Conservation (phyloP, 2,329 filamentous ascomycete species). For the Paramyrothecium sp. region DNA sequence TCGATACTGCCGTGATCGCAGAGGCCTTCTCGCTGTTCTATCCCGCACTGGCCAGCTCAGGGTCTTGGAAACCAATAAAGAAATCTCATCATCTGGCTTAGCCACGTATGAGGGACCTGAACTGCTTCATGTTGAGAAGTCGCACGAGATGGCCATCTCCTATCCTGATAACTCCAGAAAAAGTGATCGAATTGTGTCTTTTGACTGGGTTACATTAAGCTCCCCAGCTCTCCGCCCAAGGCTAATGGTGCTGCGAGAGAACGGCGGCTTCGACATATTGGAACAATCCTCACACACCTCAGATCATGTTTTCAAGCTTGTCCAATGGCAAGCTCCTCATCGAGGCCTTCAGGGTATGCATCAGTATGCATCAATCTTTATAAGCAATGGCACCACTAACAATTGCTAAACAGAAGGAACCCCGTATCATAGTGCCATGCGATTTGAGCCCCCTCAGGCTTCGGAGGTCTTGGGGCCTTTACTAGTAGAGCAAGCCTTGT, state of each 20-base stretch:
- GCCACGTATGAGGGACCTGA: conserved; percentile 51
- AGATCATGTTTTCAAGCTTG: conserved; percentile 57
- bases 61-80: conserved; percentile 57
- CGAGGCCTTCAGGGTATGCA: conserved; percentile 53
- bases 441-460: conserved; percentile 55
- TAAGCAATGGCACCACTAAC: conserved; percentile 11
- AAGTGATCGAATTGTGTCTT: conserved; percentile 63
- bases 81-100: conserved; percentile 38
- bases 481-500: conserved; percentile 51
- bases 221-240: conserved; percentile 55
- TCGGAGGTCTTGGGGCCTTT: conserved; percentile 53
- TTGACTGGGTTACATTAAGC: conserved; percentile 64
- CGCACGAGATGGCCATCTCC: conserved; percentile 61
- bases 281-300: conserved; percentile 59
- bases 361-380: not conserved
- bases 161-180: conserved; percentile 51
- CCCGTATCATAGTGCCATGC: conserved; percentile 55
- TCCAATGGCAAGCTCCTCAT: conserved; percentile 60
- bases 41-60: conserved; percentile 64
- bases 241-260: conserved; percentile 59
- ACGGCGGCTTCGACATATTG: conserved; percentile 60
- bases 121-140: conserved; percentile 57
- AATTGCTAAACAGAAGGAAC: conserved; percentile 37
- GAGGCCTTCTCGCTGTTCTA: conserved; percentile 59
- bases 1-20: conserved; percentile 61